Evolutionary conservation across 768 basidiomycete species (phyloP).

Genomic region (Psilocybe subaeruginosa): DNA sequence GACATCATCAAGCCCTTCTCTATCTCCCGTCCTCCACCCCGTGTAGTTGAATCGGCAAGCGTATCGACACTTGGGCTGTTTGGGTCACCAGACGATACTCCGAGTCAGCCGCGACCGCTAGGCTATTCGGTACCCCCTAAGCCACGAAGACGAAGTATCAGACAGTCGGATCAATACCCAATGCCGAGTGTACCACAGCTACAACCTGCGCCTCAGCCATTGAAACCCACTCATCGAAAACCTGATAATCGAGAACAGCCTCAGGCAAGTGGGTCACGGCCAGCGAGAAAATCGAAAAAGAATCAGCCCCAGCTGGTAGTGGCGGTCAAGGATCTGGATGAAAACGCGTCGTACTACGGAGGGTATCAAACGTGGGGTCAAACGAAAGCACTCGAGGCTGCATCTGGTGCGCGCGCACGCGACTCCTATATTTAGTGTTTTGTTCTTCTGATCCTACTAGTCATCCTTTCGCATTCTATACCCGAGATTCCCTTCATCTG

Average conservation of each 20-base stretch:
- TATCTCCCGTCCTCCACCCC: background rate
- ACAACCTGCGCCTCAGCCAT: background rate
- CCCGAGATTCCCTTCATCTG: background rate
- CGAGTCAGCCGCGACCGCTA: background rate
- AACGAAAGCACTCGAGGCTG: constrained; percentile 21
- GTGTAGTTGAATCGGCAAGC: constrained; percentile 2
- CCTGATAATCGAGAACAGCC: background rate
- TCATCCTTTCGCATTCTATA: background rate
- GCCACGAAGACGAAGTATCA: background rate
- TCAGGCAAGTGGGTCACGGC: constrained; percentile 11
- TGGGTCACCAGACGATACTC: background rate
- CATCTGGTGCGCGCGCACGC: constrained; percentile 10
- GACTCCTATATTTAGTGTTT: constrained; percentile 21
- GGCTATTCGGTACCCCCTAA: background rate
- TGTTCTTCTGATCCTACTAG: background rate
- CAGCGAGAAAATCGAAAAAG: background rate
- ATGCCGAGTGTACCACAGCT: background rate
- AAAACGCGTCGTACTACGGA: constrained; percentile 19
- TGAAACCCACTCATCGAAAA: background rate
- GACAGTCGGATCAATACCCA: background rate
- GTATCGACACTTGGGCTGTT: constrained; percentile 6
- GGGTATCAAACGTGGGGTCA: constrained; percentile 25
- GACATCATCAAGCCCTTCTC: background rate
- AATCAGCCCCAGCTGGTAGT: background rate
- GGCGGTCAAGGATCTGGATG: constrained; percentile 7